Conservation (phyloP, 2,329 filamentous ascomycete genomes). For the Diaporthe caulivora region DNA sequence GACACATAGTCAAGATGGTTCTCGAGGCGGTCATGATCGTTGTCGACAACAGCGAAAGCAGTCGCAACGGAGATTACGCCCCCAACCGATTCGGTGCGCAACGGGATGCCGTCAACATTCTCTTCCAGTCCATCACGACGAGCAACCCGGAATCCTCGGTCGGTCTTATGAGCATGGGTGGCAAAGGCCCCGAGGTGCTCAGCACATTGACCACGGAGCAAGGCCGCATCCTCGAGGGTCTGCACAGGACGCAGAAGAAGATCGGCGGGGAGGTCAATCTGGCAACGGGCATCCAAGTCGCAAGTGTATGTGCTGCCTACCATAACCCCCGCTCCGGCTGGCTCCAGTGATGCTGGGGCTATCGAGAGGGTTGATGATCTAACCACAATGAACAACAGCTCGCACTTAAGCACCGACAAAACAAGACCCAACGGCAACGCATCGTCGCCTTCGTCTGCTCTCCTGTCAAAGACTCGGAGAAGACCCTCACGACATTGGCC, state of each 20-base stretch:
- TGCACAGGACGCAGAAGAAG: slow-evolving; percentile 90
- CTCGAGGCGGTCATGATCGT: slow-evolving; percentile 99
- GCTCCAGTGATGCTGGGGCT: slow-evolving; percentile 38
- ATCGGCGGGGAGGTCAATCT: slow-evolving; percentile 91
- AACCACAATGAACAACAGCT: slow-evolving; percentile 66
- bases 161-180: slow-evolving; percentile 98
- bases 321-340: not conserved
- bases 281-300: slow-evolving; percentile 94
- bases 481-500: slow-evolving; percentile 87
- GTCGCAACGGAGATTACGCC: slow-evolving; percentile 92
- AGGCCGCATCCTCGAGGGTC: slow-evolving; percentile 91
- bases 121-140: slow-evolving; percentile 96
- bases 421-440: slow-evolving; percentile 95
- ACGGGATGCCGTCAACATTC: slow-evolving; percentile 91
- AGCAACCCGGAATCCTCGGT: slow-evolving; percentile 97
- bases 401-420: slow-evolving; percentile 96
- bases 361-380: slow-evolving; percentile 32
- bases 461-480: slow-evolving; percentile 89
- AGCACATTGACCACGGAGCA: slow-evolving; percentile 97
- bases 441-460: slow-evolving; percentile 98
- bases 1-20: slow-evolving; percentile 78
- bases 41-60: slow-evolving; percentile 99
- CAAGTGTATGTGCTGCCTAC: slow-evolving; percentile 74
- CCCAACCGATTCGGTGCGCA: slow-evolving; percentile 97
- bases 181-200: slow-evolving; percentile 95